Evolutionary conservation across 345 rosid genomes (phyloP).

Genomic region (Melaleuca alternifolia): DNA sequence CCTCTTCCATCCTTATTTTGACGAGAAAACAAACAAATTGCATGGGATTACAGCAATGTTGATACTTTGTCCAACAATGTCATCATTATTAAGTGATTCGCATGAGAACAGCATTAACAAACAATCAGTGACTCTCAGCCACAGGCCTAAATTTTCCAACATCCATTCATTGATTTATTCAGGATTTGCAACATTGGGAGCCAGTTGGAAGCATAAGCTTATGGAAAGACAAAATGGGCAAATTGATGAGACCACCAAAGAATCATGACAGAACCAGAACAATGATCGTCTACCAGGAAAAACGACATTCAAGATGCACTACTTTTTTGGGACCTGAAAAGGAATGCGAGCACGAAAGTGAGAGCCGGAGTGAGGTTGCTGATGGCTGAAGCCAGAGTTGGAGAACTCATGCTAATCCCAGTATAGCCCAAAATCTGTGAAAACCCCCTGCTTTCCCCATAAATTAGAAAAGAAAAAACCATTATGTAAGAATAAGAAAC

Average conservation of each 20-base stretch:
- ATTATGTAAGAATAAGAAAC: background rate
- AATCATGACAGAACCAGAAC: background rate
- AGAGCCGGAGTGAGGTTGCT: background rate
- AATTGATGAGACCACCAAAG: background rate
- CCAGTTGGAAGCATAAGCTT: background rate
- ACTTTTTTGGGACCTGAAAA: background rate
- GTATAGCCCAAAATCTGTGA: background rate
- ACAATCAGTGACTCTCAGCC: background rate
- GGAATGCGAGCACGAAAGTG: background rate
- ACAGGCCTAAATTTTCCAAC: background rate
- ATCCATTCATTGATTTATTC: background rate
- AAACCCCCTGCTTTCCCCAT: background rate
- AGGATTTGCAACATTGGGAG: background rate
- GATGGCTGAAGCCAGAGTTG: constrained; percentile 1
- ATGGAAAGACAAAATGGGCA: background rate
- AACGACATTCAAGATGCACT: background rate
- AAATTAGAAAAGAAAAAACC: background rate
- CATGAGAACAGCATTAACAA: background rate
- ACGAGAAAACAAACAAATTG: background rate
- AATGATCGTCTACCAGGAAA: background rate
- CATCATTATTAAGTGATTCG: background rate
- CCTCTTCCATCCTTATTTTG: constrained; percentile 23
- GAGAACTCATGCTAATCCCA: constrained; percentile 1
- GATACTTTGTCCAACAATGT: background rate
- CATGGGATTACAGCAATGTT: background rate